These are phyloP conservation scores for Ceriops zippeliana DNA, from an alignment of 345 rosid genomes.

Conservation along the genomic window DNA sequence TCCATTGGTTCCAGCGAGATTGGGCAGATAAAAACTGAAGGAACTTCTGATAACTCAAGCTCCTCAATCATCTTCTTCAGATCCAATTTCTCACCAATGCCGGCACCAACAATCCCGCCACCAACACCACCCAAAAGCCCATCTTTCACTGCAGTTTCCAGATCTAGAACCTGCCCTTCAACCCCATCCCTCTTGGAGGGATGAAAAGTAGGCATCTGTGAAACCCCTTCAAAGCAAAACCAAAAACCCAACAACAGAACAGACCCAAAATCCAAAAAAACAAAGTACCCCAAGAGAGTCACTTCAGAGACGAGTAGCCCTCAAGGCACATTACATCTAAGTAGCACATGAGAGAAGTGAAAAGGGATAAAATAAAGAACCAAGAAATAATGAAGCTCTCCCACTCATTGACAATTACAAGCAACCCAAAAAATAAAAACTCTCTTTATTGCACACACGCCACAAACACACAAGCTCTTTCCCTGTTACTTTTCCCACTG, in stretches of 20 bases:
- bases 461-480: constrained; percentile 7
- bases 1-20: constrained; percentile 74
- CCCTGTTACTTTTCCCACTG: constrained; percentile 26
- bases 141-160: constrained; percentile 61
- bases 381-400: constrained; percentile 10
- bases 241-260: background rate
- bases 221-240: background rate
- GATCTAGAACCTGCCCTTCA: constrained; percentile 59
- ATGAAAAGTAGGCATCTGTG: constrained; percentile 56
- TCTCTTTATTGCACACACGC: constrained; percentile 21
- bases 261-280: constrained; percentile 10
- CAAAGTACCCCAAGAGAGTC: constrained; percentile 11
- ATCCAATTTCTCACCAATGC: constrained; percentile 47
- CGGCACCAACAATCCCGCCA: constrained; percentile 30
- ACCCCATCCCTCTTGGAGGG: constrained; percentile 38
- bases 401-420: constrained; percentile 30
- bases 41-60: constrained; percentile 51
- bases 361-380: constrained; percentile 11
- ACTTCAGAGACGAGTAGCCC: constrained; percentile 24
- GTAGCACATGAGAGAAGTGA: constrained; percentile 17
- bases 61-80: constrained; percentile 61
- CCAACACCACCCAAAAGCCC: constrained; percentile 52
- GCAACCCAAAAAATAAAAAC: background rate
- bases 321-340: constrained; percentile 35
- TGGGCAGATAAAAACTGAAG: constrained; percentile 69